These are phyloP conservation scores for Phellopilus nigrolimitatus DNA, from an alignment of 1,284 basidiomycete genomes.

Conservation along the genomic window DNA sequence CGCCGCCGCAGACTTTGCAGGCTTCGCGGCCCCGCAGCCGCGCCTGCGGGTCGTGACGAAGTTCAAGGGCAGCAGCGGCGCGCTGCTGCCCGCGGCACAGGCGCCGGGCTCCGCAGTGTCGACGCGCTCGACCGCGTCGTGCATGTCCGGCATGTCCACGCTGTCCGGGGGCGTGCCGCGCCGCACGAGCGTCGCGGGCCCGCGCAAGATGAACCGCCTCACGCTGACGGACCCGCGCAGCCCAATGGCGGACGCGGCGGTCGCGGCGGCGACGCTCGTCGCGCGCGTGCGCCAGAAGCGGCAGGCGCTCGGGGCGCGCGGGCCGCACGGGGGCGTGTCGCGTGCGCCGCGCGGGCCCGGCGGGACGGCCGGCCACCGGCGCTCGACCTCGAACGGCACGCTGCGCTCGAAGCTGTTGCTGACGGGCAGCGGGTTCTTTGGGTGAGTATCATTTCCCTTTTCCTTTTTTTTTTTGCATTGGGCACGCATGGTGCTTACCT, in stretches of 20 bases:
- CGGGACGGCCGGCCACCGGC: not conserved
- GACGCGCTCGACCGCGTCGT: conserved; percentile 8
- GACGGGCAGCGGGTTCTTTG: conserved; percentile 19
- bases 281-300: conserved; percentile 16
- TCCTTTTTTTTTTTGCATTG: not conserved
- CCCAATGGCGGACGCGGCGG: conserved; percentile 16
- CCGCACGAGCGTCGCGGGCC: not conserved
- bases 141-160: conserved; percentile 1
- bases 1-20: conserved; percentile 2
- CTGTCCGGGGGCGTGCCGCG: not conserved
- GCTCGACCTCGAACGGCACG: conserved; percentile 1
- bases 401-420: conserved; percentile 11
- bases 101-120: conserved; percentile 15
- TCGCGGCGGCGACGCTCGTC: conserved; percentile 18
- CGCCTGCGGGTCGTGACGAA: conserved; percentile 17
- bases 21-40: conserved; percentile 10
- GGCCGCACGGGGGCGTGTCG: not conserved
- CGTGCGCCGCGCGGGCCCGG: not conserved
- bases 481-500: conserved; percentile 6
- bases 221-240: conserved; percentile 17
- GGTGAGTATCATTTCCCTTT: conserved; percentile 1
- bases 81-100: conserved; percentile 9
- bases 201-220: conserved; percentile 17
- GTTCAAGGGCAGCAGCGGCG: conserved; percentile 12
- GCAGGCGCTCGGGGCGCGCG: not conserved